Evolutionary conservation across 2,329 filamentous ascomycete species (phyloP).

Genomic region (Thelonectria blattea): DNA sequence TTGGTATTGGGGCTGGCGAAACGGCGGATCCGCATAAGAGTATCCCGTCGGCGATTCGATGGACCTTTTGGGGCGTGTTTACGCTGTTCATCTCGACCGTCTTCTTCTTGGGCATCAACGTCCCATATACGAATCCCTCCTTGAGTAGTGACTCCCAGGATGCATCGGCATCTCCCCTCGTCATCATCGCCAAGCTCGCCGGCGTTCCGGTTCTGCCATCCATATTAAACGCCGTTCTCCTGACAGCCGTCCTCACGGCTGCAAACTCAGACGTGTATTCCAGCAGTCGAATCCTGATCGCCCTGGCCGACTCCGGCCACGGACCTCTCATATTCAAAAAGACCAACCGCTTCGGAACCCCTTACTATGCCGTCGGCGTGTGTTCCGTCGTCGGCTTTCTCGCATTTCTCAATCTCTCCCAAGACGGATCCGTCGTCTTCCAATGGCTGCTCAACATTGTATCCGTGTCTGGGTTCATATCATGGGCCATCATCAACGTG

Average conservation of each 20-base stretch:
- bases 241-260: constrained; percentile 79
- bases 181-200: constrained; percentile 65
- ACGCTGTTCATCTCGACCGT: constrained; percentile 68
- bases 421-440: constrained; percentile 66
- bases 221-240: constrained; percentile 80
- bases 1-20: constrained; percentile 80
- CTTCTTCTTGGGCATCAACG: constrained; percentile 74
- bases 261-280: constrained; percentile 81
- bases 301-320: constrained; percentile 68
- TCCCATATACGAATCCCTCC: constrained; percentile 65
- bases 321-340: constrained; percentile 65
- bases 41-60: constrained; percentile 74
- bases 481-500: constrained; percentile 69
- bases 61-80: constrained; percentile 78
- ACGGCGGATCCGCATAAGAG: constrained; percentile 73
- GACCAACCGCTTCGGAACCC: constrained; percentile 68
- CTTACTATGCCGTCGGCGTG: constrained; percentile 62
- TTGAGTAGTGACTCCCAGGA: constrained; percentile 60
- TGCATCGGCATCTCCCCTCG: constrained; percentile 70
- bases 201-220: constrained; percentile 68
- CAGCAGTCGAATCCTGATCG: constrained; percentile 70
- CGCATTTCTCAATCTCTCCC: constrained; percentile 70
- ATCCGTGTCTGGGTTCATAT: constrained; percentile 72
- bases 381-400: constrained; percentile 65
- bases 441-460: constrained; percentile 76